Base-by-base conservation (phyloP, 441 rosid genomes). In the Pelargonium hybrid region DNA sequence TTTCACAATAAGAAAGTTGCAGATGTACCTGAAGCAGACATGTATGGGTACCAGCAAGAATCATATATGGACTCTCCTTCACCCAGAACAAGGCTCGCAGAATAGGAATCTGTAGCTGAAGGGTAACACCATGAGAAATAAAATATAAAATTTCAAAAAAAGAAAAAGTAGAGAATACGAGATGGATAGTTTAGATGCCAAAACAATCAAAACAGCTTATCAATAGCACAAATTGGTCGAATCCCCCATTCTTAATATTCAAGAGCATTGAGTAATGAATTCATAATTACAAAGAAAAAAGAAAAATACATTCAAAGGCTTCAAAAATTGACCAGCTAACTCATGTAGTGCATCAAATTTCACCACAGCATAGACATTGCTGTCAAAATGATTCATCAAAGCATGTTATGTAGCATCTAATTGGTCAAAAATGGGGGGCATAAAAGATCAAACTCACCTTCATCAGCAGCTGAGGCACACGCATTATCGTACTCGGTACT, bases 31-130 rank as follows among this genome's bases (percentile, higher is more conserved):
- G 97, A 85, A 75, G 86, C 82, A 66, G 80, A 83, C 93, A 88
- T 91, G 82, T 82, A 85, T 0, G 99, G 98, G 80, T 92, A 94
- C 97, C 97, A 90, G 76, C 91, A 85, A 80, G 82, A 88, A 73
- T 90, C 97, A 75, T 93, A 86, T 2, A 87, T 91, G 70, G 97
- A 80, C 81, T 93, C 98, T 78, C 96, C 98, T 80, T 86, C 97
- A 0, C 50, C 71, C 76, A 91, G 86, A 75, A 87, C 77, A 23
- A 83, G 86, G 73, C 80, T 77, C 0, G 88, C 91, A 64, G 80
- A 73, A 82, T 75, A 91, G 0, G 97, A 88, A 83, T 93, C 98
- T 93, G 84, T 75, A 74, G 70, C 67, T 18, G 17, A 70, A 71
- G 59, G 70, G 11, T 45, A 71, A 61, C 5, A 39, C 20, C 39